A percentile compares a stretch with the other conserved stretches of the same genome.
Conservation (phyloP, 2,329 filamentous ascomycete species). For the Claviceps quebecensis region DNA sequence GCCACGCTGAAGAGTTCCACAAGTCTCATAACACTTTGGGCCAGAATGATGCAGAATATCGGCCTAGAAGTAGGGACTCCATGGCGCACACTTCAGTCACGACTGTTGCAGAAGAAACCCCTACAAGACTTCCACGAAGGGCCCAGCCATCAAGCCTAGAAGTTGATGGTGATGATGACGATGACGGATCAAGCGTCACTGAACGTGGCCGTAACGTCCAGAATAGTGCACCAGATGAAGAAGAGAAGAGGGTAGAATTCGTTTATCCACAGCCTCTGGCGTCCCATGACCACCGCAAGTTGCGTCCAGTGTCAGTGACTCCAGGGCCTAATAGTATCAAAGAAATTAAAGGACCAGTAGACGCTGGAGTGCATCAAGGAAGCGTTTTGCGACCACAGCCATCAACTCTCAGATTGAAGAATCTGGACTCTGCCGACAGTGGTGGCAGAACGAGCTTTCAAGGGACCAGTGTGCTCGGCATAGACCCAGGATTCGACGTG, state of each 20-base stretch:
- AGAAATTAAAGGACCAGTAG: not conserved
- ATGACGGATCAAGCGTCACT: not conserved
- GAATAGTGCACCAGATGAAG: not conserved
- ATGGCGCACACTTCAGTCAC: constrained; percentile 4
- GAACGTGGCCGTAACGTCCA: not conserved
- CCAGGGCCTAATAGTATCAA: not conserved
- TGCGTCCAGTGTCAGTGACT: not conserved
- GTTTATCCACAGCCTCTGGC: not conserved
- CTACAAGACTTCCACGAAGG: not conserved
- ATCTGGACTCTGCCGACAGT: not conserved
- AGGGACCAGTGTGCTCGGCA: not conserved
- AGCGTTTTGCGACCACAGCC: not conserved
- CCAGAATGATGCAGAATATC: constrained; percentile 15
- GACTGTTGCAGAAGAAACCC: not conserved
- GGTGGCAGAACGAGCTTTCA: not conserved
- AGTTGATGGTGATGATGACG: not conserved
- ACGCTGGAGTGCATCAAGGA: not conserved
- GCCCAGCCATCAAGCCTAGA: not conserved
- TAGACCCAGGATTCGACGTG: not conserved
- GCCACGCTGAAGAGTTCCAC: constrained; percentile 21
- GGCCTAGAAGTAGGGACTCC: not conserved
- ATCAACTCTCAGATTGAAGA: not conserved
- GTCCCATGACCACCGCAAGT: not conserved
- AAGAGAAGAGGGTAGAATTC: not conserved
- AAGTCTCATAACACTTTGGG: constrained; percentile 20